These are phyloP conservation scores for Solanum acaule DNA, from an alignment of 257 asterid species.

Conservation along the genomic window DNA sequence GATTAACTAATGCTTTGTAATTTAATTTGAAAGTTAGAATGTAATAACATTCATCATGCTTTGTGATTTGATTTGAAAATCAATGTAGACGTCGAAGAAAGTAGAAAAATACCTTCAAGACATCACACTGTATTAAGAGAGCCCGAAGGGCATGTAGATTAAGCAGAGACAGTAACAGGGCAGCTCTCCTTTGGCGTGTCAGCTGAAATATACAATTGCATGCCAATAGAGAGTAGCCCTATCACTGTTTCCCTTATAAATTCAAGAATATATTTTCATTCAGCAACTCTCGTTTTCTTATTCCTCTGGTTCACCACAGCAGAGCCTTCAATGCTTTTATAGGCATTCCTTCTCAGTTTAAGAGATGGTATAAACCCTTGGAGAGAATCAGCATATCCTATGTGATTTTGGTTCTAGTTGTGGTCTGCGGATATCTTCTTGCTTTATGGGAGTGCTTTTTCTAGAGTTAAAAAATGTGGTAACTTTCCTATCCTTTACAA, in stretches of 20 bases:
- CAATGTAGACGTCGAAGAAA: background rate
- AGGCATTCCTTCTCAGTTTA: background rate
- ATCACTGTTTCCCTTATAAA: slow-evolving; percentile 11
- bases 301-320: background rate
- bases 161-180: background rate
- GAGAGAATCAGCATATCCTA: slow-evolving; percentile 29
- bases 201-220: background rate
- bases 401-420: background rate
- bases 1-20: too few species aligned
- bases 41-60: too few species aligned
- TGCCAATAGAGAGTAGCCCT: slow-evolving; percentile 5
- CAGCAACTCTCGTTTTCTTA: background rate
- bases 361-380: slow-evolving; percentile 22
- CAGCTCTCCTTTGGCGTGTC: background rate
- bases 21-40: too few species aligned
- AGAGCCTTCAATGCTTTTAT: background rate
- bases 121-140: too few species aligned
- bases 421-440: background rate
- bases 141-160: background rate
- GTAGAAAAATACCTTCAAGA: background rate
- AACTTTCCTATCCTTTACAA: too few species aligned
- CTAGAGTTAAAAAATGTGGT: background rate
- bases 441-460: background rate
- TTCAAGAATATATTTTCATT: background rate
- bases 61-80: too few species aligned